Percentiles rank a stretch among this genome's conserved stretches.
Conservation (phyloP, 1,284 basidiomycete genomes). For the Pseudozyma hubeiensis region DNA sequence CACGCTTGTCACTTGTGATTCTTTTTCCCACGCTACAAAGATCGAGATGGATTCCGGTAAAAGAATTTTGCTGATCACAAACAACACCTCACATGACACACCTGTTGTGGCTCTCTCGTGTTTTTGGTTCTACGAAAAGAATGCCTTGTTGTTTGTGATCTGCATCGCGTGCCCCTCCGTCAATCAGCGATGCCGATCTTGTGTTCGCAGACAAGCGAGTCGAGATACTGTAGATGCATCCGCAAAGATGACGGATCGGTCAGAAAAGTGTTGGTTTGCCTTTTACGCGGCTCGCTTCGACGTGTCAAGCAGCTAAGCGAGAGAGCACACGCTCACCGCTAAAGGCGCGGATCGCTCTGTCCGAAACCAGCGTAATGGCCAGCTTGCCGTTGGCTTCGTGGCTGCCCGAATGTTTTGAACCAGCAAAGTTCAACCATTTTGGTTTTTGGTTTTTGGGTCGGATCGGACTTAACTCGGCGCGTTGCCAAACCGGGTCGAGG, state of each 20-base stretch:
- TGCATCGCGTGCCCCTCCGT: neutral
- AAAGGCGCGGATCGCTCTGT: slow-evolving; percentile 6
- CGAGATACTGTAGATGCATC: neutral
- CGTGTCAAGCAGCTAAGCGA: slow-evolving; percentile 12
- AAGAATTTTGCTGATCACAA: neutral
- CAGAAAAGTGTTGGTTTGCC: neutral
- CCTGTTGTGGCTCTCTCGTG: too few relatives aligned
- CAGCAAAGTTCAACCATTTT: neutral
- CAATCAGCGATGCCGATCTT: too few relatives aligned
- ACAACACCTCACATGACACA: too few relatives aligned
- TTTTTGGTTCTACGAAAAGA: neutral
- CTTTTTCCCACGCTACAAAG: slow-evolving; percentile 20
- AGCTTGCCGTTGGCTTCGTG: neutral
- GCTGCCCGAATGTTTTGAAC: neutral
- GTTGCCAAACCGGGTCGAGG: neutral
- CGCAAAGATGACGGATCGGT: neutral
- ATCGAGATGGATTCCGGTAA: neutral
- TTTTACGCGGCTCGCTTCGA: slow-evolving; percentile 9
- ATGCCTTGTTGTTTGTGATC: neutral
- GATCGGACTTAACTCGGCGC: neutral
- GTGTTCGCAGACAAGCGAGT: too few relatives aligned
- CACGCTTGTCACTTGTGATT: neutral
- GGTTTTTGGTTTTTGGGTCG: neutral
- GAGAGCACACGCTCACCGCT: slow-evolving; percentile 8
- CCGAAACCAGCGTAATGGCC: neutral